Evolutionary conservation across 768 basidiomycete species (phyloP), one percentile per base, ranked within the genome.

Genomic region (Jaapia argillacea): DNA sequence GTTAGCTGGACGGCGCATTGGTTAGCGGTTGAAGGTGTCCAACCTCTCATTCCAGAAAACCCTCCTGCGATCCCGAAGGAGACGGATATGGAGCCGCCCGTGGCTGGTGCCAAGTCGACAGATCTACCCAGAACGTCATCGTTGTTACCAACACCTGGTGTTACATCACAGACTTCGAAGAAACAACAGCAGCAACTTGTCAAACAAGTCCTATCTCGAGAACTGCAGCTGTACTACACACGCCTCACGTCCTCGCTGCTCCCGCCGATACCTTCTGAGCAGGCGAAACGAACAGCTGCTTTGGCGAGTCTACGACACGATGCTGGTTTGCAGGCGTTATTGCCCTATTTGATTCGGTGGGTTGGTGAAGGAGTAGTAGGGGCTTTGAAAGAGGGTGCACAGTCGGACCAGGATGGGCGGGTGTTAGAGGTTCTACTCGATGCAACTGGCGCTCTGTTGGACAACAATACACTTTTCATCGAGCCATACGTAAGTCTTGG

Each of bases 21-120:
- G 96, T 72, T 99, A 24, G 93, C 93, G 1, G 91, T 99, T 28
- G 96, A 99, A 54, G 96, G 96, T 21, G 86, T 99, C 10, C 96
- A 98, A 55, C 93, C 94, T 0, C 74, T 90, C n/a, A 86, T 94
- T 40, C 88, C 89, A 10, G 90, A 96, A 58, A 98, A 98, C 59
- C 92, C 92, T 0, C 84, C 88, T n/a, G 80, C 82, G 1, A 68
- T 85, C 36, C 80, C 82, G 0, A 68, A 74, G 51, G 79, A 81
- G 18, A 53, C 59, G 21, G 66, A 62, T 22, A 57, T 45, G 41
- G 66, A 62, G n/a, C 55, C 57, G 21, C 54, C 59, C 39, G 50
- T 60, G 14, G 54, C 62, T 5, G 45, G 36, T 24, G 49, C 43
- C 16, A 50, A 51, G 21, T 51, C 49, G 42, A 50, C 46, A 36